Evolutionary conservation across 768 basidiomycete genomes (phyloP).

Genomic region (Pluteus cervinus): DNA sequence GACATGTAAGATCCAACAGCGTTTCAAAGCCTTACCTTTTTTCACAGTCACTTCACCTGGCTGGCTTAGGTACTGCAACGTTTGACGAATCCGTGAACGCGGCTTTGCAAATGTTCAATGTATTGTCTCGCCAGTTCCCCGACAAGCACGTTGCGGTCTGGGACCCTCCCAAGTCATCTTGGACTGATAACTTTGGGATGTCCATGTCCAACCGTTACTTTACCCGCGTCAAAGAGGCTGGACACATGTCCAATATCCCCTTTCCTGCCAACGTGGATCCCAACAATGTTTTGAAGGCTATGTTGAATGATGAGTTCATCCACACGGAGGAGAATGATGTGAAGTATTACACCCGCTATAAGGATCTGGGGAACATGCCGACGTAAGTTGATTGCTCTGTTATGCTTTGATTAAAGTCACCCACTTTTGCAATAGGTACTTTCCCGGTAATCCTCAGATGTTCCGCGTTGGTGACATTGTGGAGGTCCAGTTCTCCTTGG

Average conservation of each 20-base stretch:
- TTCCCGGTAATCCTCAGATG: slow-evolving; percentile 2
- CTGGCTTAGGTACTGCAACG: too few species aligned
- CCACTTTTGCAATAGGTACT: slow-evolving; percentile 1
- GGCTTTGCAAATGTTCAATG: too few species aligned
- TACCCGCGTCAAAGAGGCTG: slow-evolving; percentile 4
- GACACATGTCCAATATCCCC: not conserved
- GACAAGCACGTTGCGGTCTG: too few species aligned
- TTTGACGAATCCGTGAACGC: too few species aligned
- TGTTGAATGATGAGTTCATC: slow-evolving; percentile 1
- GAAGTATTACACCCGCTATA: slow-evolving; percentile 3
- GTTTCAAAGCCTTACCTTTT: too few species aligned
- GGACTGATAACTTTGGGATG: slow-evolving; percentile 3
- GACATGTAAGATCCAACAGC: too few species aligned
- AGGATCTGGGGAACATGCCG: not conserved
- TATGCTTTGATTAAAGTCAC: not conserved
- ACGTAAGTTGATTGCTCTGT: not conserved
- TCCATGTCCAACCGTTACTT: slow-evolving; percentile 10
- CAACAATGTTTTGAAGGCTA: slow-evolving; percentile 4
- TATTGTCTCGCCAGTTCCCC: too few species aligned
- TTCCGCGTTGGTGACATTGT: slow-evolving; percentile 12
- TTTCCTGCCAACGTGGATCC: slow-evolving; percentile 10
- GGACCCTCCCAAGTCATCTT: too few species aligned
- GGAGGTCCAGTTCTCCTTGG: too few species aligned
- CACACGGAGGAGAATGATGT: slow-evolving; percentile 13
- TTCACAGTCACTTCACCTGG: too few species aligned